Base-by-base conservation (phyloP, 208 protist species). In the Trypanosomatidae sp. region DNA sequence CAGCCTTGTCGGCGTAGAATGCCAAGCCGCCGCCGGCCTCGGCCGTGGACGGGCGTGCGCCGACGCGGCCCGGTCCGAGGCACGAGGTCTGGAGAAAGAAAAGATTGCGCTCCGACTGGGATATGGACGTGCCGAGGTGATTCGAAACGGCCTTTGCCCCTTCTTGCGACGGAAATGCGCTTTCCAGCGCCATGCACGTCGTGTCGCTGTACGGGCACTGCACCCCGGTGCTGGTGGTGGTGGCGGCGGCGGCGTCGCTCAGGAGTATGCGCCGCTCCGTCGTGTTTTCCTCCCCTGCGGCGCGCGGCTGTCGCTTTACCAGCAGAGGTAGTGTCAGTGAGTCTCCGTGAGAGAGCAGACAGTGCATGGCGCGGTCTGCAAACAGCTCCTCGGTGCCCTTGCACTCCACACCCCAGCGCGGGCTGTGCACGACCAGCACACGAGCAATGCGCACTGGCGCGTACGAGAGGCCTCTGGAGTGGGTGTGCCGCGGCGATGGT, bases 1-100 rank as follows among this genome's bases (percentile, higher is more conserved):
- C 78, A 13, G 75, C 86, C 70, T 86, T 86, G 73, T 95, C 88
- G n/a, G 87, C 77, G 78, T 92, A 93, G 70, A 95, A 95, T 30
- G 83, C 76, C 25, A 92, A 69, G 36, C 74, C 82, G 15, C 69
- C 77, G 43, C 60, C 62, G 36, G 49, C 43, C 49, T 67, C 66
- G n/a, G 68, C 47, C 19, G 53, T 53, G 28, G 70, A 49, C 39
- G 19, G 30, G 25, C 52, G 60, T 22, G 64, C 77, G n/a, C 86
- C 87, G 50, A 91, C 72, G 15, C 62, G 55, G 43, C 89, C 91
- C 0, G 87, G 82, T 17, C 89, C 91, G 50, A 81, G 80, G 33
- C 84, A 86, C 22, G 83, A 83, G 52, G 78, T 90, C 43, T 73
- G 84, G 80, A 93, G 66, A 62, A 94, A 94, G 75, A 86, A 96